These are phyloP conservation scores for Pythium dissotocum DNA, from an alignment of 352 stramenopile species.

Conservation along the genomic window DNA sequence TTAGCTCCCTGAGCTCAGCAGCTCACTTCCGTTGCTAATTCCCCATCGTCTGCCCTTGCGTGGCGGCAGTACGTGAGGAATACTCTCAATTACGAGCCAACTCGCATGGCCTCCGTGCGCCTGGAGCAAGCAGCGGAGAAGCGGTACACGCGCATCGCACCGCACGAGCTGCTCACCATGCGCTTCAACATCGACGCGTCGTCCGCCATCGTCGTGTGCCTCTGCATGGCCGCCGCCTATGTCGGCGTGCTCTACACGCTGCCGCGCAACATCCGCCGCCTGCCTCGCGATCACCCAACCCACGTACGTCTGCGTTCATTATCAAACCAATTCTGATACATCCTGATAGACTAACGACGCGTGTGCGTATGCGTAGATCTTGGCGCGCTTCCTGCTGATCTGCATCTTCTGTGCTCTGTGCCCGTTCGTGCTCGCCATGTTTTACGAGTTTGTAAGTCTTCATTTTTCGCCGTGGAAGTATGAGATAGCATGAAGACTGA, in stretches of 20 bases:
- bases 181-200: constrained; percentile 73
- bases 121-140: constrained; percentile 28
- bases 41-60: background rate
- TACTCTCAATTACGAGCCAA: background rate
- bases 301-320: constrained; percentile 48
- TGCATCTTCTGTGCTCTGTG: constrained; percentile 85
- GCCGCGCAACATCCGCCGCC: constrained; percentile 63
- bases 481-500: background rate
- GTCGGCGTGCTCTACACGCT: constrained; percentile 87
- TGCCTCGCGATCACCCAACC: constrained; percentile 82
- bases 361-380: constrained; percentile 47
- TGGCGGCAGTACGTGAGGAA: constrained; percentile 2
- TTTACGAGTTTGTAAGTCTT: constrained; percentile 76
- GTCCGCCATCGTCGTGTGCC: constrained; percentile 72
- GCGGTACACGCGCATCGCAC: constrained; percentile 32
- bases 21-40: constrained; percentile 2
- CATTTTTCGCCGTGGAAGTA: background rate
- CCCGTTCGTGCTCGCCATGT: constrained; percentile 78
- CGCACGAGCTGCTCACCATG: constrained; percentile 56
- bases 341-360: background rate
- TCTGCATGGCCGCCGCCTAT: constrained; percentile 81
- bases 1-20: background rate
- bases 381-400: constrained; percentile 86
- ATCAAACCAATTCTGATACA: background rate
- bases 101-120: constrained; percentile 33